A percentile compares a stretch with the other conserved stretches of the same genome.
phyloP scores from a whole-genome alignment of 164 flowering plant genomes.

The Aristolochia fimbriata region DNA sequence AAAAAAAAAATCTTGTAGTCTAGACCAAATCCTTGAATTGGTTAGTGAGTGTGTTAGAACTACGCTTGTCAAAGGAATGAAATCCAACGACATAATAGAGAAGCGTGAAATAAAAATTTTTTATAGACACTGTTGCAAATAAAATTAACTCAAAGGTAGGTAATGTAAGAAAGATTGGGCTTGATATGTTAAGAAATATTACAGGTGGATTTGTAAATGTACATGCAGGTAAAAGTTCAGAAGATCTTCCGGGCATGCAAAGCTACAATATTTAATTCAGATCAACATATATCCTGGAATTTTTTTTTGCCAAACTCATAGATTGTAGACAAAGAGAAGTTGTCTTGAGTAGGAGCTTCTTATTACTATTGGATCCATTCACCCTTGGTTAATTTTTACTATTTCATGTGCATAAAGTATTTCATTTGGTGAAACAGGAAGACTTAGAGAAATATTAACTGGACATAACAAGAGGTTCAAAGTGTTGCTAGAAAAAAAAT shows the following conservation, averaged over 20 bases:
- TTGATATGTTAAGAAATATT: constrained; percentile 49
- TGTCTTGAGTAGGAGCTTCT: constrained; percentile 69
- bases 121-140: constrained; percentile 55
- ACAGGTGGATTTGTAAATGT: constrained; percentile 70
- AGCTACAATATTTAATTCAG: constrained; percentile 78
- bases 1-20: constrained; percentile 83
- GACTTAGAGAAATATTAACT: constrained; percentile 35
- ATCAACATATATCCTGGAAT: constrained; percentile 50
- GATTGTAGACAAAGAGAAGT: constrained; percentile 19
- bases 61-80: constrained; percentile 28
- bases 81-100: constrained; percentile 32
- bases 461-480: constrained; percentile 58
- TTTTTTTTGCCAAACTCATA: constrained; percentile 41
- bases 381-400: constrained; percentile 70
- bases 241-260: constrained; percentile 70
- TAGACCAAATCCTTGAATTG: constrained; percentile 70
- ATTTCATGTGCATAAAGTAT: constrained; percentile 42
- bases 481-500: constrained; percentile 60
- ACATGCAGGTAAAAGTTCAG: constrained; percentile 53
- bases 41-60: constrained; percentile 20
- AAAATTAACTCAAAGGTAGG: constrained; percentile 41
- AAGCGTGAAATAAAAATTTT: constrained; percentile 56
- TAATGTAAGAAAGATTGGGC: constrained; percentile 45
- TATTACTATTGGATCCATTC: constrained; percentile 76
- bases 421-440: constrained; percentile 28